These are phyloP conservation scores for Talaromyces sp. DNA, from an alignment of 2,329 filamentous ascomycete species.

Conservation along the genomic window DNA sequence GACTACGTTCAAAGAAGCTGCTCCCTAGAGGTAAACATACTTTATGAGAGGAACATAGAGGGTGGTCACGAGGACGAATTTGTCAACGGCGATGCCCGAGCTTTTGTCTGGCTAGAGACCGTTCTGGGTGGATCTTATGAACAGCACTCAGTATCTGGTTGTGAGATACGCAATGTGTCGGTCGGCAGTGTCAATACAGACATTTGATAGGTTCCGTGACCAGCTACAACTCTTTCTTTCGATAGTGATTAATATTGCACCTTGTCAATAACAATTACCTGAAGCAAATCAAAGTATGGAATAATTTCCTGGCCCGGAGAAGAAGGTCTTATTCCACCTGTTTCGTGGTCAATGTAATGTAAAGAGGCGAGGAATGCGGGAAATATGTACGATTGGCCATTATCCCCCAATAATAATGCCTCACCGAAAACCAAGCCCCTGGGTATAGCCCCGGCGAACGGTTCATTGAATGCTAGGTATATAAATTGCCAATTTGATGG, in stretches of 20 bases:
- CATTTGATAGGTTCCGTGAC: not conserved
- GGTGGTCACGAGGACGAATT: not conserved
- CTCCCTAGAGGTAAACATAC: conserved; percentile 33
- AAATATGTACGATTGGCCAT: not conserved
- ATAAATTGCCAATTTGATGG: not conserved
- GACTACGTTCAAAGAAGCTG: conserved; percentile 39
- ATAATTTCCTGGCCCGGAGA: not conserved
- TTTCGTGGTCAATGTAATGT: not conserved
- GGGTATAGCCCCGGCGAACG: not conserved
- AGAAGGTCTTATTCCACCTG: not conserved
- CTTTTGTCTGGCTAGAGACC: not conserved
- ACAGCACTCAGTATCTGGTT: not conserved
- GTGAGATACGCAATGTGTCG: not conserved
- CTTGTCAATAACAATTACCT: not conserved
- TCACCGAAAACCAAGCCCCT: not conserved
- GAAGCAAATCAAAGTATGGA: not conserved
- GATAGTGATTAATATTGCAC: not conserved
- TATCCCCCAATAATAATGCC: not conserved
- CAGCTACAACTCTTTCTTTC: not conserved
- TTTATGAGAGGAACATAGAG: conserved; percentile 37
- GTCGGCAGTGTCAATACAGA: not conserved
- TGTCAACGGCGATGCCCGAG: not conserved
- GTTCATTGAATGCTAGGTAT: not conserved
- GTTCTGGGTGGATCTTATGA: not conserved
- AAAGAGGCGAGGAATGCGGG: not conserved